Base-by-base conservation (phyloP, 140 eudicot genomes). In the Bidens hawaiensis region DNA sequence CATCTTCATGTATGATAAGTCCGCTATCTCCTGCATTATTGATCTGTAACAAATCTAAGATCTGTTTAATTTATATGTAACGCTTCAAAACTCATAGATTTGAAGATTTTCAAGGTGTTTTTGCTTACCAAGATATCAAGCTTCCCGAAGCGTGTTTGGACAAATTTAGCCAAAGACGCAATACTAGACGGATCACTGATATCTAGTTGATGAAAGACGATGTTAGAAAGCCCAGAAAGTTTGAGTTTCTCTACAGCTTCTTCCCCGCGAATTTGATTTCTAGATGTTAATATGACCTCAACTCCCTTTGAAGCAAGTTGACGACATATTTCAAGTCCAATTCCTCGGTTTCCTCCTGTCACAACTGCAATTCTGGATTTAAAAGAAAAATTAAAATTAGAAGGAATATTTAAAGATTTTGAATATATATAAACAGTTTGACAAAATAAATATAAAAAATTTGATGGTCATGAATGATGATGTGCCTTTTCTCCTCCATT, bases 311-410 rank as follows among this genome's bases (percentile, higher is more conserved):
- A 14, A 53, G 60, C 60, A n/a, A 53, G 40, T 6, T 53, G 60
- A 53, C 40, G 60, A 53, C 60, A 53, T n/a, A 52, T 52, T 52
- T 25, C 38, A 13, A 52, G 19, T 13, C 60, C 36, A 52, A 25
- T 52, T 24, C 60, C 60, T 14, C 19, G 13, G 21, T 24, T 52
- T 25, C 21, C 60, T 24, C 36, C 36, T 0, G 60, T 53, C 4
- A 53, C 60, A 26, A 26, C 26, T 26, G 60, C 36, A 52, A 13
- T 12, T 13, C 12, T 52, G 7, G 24, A 18, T 47, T 45, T 45
- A 45, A 3, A 18, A 19, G 8, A 1, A 46, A 46, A 46, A 3
- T 1, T 16, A 15, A 16, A 16, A 47, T 47, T 16, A 1, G 22
- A 45, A 9, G 22, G 50, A 16, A 5, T 17, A 14, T 53, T 53